Evolutionary conservation across 2,329 filamentous ascomycete species (phyloP).

Genomic region (Fusarium neocosmosporiellum): DNA sequence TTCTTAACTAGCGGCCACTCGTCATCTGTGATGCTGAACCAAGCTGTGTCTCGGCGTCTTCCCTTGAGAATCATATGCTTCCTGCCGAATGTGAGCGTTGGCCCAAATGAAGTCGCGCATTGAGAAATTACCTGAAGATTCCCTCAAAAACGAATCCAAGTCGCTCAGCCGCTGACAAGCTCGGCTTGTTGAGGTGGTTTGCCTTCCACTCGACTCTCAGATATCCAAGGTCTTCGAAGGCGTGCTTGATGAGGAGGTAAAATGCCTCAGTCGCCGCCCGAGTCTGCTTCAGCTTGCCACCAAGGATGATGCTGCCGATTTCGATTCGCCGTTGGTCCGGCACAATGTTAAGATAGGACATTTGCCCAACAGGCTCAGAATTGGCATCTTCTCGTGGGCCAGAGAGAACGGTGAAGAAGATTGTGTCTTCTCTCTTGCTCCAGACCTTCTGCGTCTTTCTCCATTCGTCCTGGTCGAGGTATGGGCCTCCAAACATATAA

Average conservation of each 20-base stretch:
- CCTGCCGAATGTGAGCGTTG: slow-evolving; percentile 19
- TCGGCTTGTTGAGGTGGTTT: slow-evolving; percentile 65
- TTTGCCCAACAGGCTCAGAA: slow-evolving; percentile 54
- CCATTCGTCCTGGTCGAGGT: slow-evolving; percentile 33
- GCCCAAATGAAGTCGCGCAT: fast-evolving
- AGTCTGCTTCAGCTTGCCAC: slow-evolving; percentile 62
- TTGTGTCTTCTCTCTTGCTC: slow-evolving; percentile 47
- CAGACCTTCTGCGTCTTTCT: slow-evolving; percentile 32
- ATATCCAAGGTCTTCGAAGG: slow-evolving; percentile 65
- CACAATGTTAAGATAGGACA: slow-evolving; percentile 60
- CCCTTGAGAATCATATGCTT: slow-evolving; percentile 71
- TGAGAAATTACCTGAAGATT: slow-evolving; percentile 57
- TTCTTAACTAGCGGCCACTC: slow-evolving; percentile 65
- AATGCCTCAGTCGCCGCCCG: slow-evolving; percentile 67
- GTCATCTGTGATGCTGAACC: slow-evolving; percentile 67
- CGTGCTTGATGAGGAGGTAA: slow-evolving; percentile 65
- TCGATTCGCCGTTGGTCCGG: slow-evolving; percentile 63
- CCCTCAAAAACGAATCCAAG: slow-evolving; percentile 71
- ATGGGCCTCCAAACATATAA: slow-evolving; percentile 46
- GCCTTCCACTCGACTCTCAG: slow-evolving; percentile 74
- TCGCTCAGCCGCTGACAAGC: slow-evolving; percentile 64
- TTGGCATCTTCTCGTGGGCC: slow-evolving; percentile 31
- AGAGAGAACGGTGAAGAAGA: slow-evolving; percentile 59
- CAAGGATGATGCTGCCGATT: slow-evolving; percentile 67
- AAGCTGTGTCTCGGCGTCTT: slow-evolving; percentile 67